A percentile compares a stretch with the other conserved stretches of the same genome.
Evolutionary conservation across 2,329 filamentous ascomycete genomes (phyloP).

Genomic region (Cordyceps farinosa): DNA sequence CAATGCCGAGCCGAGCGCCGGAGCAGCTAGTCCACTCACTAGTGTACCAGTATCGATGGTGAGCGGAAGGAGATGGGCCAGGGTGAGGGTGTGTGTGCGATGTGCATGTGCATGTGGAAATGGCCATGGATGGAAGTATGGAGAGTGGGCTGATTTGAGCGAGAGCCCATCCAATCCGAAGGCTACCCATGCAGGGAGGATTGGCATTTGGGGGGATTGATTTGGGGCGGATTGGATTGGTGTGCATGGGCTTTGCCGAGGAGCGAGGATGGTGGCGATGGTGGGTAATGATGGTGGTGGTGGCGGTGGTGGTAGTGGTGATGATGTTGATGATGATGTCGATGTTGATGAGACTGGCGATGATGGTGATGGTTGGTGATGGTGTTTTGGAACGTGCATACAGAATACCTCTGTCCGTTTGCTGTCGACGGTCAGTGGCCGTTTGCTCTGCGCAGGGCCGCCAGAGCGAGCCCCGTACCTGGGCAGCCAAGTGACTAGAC

Average conservation of each 20-base stretch:
- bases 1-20: constrained; percentile 15
- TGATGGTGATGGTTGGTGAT: not conserved
- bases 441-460: not conserved
- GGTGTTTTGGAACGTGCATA: not conserved
- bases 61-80: constrained; percentile 11
- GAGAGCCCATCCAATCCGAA: constrained; percentile 9
- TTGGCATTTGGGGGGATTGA: not conserved
- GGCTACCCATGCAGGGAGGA: constrained; percentile 6
- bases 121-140: constrained; percentile 4
- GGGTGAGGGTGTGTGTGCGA: constrained; percentile 11
- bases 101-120: constrained; percentile 13
- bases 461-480: not conserved
- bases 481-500: not conserved
- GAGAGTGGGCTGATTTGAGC: constrained; percentile 17
- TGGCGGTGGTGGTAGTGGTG: not conserved
- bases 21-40: not conserved
- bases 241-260: constrained; percentile 13
- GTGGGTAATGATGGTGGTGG: not conserved
- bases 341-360: not conserved
- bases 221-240: not conserved
- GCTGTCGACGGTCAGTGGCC: not conserved
- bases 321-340: not conserved
- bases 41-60: constrained; percentile 10
- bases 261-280: constrained; percentile 4
- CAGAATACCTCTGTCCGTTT: not conserved